phyloP scores from a whole-genome alignment of 2,329 filamentous ascomycete genomes.

The Ophiocordyceps sinensis region DNA sequence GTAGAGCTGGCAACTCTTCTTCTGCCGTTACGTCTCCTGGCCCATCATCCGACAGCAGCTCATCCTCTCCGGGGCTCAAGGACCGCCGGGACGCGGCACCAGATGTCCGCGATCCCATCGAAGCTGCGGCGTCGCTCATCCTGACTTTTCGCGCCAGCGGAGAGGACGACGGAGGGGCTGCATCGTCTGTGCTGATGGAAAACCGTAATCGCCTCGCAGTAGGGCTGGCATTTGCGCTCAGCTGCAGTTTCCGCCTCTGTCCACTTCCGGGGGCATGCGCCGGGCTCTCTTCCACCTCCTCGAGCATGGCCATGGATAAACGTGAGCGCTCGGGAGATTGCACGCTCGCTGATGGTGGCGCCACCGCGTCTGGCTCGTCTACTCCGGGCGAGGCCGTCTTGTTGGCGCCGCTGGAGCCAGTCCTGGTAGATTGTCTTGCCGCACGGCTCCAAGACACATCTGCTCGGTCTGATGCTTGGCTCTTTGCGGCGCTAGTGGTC shows the following conservation, averaged over 20 bases:
- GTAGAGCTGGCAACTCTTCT: background rate
- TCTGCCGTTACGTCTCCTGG: slow-evolving; percentile 4
- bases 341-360: slow-evolving; percentile 5
- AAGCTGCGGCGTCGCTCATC: slow-evolving; percentile 16
- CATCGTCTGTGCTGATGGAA: slow-evolving; percentile 17
- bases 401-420: slow-evolving; percentile 1
- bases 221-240: slow-evolving; percentile 21
- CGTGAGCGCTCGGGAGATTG: slow-evolving; percentile 4
- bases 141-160: slow-evolving; percentile 28
- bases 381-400: slow-evolving; percentile 5
- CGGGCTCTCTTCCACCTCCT: slow-evolving; percentile 30
- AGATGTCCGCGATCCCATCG: slow-evolving; percentile 15
- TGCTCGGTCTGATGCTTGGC: background rate
- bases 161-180: slow-evolving; percentile 20
- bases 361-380: slow-evolving; percentile 8
- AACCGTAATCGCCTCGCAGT: slow-evolving; percentile 26
- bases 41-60: slow-evolving; percentile 17
- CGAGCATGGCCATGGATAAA: slow-evolving; percentile 5
- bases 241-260: slow-evolving; percentile 25
- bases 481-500: background rate
- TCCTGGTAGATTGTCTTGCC: background rate
- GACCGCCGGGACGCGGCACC: background rate
- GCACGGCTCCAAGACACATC: background rate
- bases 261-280: slow-evolving; percentile 40
- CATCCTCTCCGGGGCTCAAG: slow-evolving; percentile 13